Evolutionary conservation across 768 basidiomycete genomes (phyloP), one percentile per base, ranked within the genome.

Genomic region (Termitomyces sp.): DNA sequence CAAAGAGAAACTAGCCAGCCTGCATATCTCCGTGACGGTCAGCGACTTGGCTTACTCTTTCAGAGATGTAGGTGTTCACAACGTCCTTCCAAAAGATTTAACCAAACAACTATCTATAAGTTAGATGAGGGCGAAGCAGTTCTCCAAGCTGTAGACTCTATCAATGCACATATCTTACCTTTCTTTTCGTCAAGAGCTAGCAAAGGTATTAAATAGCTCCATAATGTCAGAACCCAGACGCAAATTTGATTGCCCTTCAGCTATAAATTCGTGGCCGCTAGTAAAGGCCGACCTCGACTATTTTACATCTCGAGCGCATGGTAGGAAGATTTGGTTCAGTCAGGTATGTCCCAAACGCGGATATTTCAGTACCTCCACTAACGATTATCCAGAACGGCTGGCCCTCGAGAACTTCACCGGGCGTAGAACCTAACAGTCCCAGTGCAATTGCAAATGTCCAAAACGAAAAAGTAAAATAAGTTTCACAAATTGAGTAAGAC

Each of bases 281-380:
- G 83, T 91, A 0, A 55, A 74, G 58, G 68, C 64, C 1, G 87
- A 91, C 65, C 67, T 89, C 58, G 69, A 87, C 59, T 91, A 85
- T 83, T 90, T 90, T 65, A 75, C 85, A 39, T 66, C 75, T 18
- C 77, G 85, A 13, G 52, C 58, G 54, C 83, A 82, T 6, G 67
- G 80, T 9, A 90, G 89, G 76, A 91, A 91, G 72, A 87, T 90
- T 69, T 87, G 87, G 65, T 75, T 89, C 37, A 85, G 81, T 64
- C 81, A 91, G 79, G 89, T 84, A 44, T 33, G 77, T 60, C 22
- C 18, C 6, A 18, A 42, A 20, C 41, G 11, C 30, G 20, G n/a
- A 54, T 20, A 18, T 7, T 20, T 48, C n/a, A 49, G 53, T 22
- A 31, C 33, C n/a, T 30, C 22, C 18, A 18, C 22, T 46, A 5